Base-by-base conservation (phyloP, 2,329 filamentous ascomycete genomes). In the Colletotrichum cuscutae region DNA sequence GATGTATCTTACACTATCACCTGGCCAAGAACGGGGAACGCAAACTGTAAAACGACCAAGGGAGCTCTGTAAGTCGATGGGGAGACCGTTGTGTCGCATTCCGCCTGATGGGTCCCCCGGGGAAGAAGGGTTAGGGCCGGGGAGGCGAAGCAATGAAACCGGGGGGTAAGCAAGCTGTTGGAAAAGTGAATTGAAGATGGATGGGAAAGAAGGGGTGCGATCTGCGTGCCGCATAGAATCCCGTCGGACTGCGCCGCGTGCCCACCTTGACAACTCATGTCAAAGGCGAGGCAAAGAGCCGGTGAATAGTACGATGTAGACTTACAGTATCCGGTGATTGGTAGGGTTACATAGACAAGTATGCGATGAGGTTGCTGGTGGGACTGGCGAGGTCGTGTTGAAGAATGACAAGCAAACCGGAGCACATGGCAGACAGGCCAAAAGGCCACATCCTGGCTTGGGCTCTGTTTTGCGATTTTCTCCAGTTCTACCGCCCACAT, bases 31-130 rank as follows among this genome's bases (percentile, higher is more conserved):
- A 58, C 49, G 12, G 64, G 49, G 64, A 32, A 67, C 30, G 24
- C 53, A 28, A 64, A 30, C 42, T n/a, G 30, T n/a, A 53, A 32
- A 49, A 52, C 22, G 28, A 15, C 7, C 12, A 30, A 30, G 4
- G 30, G n/a, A 30, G 60, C 26, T 19, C n/a, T 63, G 19, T 63
- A 46, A 52, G 26, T 15, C n/a, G 28, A 49, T n/a, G 35, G 53
- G 49, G 12, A 70, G 42, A 35, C 56, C 13, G 35, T 65, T 56
- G 65, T 61, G 67, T 71, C 56, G 61, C 71, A 73, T 71, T 28
- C 71, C 61, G 66, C 67, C 49, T 24, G 30, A 73, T 62, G 56
- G 71, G 46, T 57, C 30, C 28, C 71, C 71, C 15, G 66, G 66
- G 71, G 71, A 61, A 70, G 42, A 37, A 24, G 26, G 9, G 32